Base-by-base conservation (phyloP, 768 basidiomycete species). In the Hygrocybe punicea region DNA sequence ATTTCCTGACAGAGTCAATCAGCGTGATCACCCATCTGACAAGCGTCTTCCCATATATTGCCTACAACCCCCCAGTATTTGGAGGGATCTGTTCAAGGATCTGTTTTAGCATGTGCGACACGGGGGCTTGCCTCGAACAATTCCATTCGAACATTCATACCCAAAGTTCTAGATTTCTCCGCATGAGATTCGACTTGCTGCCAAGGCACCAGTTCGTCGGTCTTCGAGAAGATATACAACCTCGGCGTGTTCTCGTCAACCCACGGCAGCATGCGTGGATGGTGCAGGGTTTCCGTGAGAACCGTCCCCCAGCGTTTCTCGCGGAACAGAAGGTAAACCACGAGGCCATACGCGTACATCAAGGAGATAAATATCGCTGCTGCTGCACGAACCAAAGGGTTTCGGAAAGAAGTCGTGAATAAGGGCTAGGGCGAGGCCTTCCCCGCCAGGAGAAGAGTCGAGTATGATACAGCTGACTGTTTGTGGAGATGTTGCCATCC, bases 401-500 rank as follows among this genome's bases (percentile, higher is more conserved):
- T 74, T 21, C 58, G 65, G 49, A 77, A 58, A 19, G 67, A 60
- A 17, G 63, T 60, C 4, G 67, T 59, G 58, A 80, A 74, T 0
- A 17, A 69, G 56, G 0, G 70, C 60, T 14, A 58, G 63, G 1
- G 57, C 9, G 23, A 76, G 57, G 4, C 65, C 65, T 6, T 65
- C 72, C 24, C 68, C 59, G 9, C 78, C 78, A 2, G 80, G 81
- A 52, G 73, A 73, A 0, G 80, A 81, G 62, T 82, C 80, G 21
- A 81, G 62, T 24, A 82, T 63, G 19, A 81, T 40, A 6, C 73
- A 72, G 51, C 71, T 70, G 3, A 69, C 55, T 60, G 35, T 59
- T 53, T 25, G 60, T 25, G 49, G 55, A 34, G 45, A 53, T 81
- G 51, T 21, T 39, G 17, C 56, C 45, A 45, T 57, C 45, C 36